These are phyloP conservation scores for Phoenix roebelenii DNA, from an alignment of 176 grass and related monocot species.

Conservation along the genomic window DNA sequence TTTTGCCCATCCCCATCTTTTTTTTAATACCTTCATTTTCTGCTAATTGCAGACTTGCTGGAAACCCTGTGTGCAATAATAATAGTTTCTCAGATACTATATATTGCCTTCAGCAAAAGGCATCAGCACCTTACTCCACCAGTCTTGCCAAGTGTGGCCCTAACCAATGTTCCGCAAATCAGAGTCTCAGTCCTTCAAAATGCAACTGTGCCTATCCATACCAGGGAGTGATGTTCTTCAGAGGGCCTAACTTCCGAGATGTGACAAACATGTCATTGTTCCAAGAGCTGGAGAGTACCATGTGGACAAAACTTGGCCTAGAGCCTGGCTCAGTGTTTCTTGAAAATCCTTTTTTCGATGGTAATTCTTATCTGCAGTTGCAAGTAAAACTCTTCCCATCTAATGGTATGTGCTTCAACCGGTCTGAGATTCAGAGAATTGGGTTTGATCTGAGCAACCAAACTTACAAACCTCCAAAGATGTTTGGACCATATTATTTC, in stretches of 20 bases:
- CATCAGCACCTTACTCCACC: slow-evolving; percentile 44
- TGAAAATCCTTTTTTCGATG: slow-evolving; percentile 56
- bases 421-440: slow-evolving; percentile 58
- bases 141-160: slow-evolving; percentile 52
- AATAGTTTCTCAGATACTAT: neutral
- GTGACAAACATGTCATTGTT: slow-evolving; percentile 58
- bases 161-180: slow-evolving; percentile 32
- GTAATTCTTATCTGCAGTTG: slow-evolving; percentile 50
- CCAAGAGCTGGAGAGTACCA: slow-evolving; percentile 54
- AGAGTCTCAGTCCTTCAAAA: slow-evolving; percentile 76
- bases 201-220: slow-evolving; percentile 86
- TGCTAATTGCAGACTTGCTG: slow-evolving; percentile 46
- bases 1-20: too few relatives aligned
- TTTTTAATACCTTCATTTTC: neutral
- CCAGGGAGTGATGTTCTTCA: slow-evolving; percentile 64
- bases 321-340: slow-evolving; percentile 72
- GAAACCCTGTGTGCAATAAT: slow-evolving; percentile 62
- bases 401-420: slow-evolving; percentile 52
- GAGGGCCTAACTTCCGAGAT: slow-evolving; percentile 52
- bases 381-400: slow-evolving; percentile 80
- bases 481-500: slow-evolving; percentile 82
- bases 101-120: slow-evolving; percentile 37
- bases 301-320: slow-evolving; percentile 60
- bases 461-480: slow-evolving; percentile 64
- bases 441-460: slow-evolving; percentile 85